Base-by-base conservation (phyloP, 1,284 basidiomycete genomes). In the Austropuccinia psidii region DNA sequence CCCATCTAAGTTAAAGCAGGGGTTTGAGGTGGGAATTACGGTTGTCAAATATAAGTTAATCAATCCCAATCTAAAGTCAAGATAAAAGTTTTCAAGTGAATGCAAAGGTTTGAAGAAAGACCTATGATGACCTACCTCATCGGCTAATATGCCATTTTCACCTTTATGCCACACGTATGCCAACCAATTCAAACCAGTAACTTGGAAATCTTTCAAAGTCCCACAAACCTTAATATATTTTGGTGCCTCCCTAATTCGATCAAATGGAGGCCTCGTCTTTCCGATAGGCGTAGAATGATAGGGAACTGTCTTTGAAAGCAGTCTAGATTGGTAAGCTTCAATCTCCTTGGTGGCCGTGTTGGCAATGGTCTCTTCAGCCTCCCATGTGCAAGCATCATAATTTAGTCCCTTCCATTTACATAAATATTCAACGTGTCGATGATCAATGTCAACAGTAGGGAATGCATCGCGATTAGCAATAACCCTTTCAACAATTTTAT, bases 351-450 rank as follows among this genome's bases (percentile, higher is more conserved):
- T 79, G 0, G 84, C 84, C 41, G 79, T 82, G 15, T 76, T 75
- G 5, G 73, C 72, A 21, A 81, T 75, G 9, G 77, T 78, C 65
- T 81, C 80, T 75, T 87, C 85, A 75, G 86, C 83, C 81, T 99
- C 96, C 96, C 96, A 99, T 1, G 96, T 98, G 80, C 91, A 91
- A 78, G 97, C 90, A 74, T 91, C 89, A 82, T 99, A 98, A 79
- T 91, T 89, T 77, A 98, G 87, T 45, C 89, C 89, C 79, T 87
- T 89, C 96, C 96, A 99, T 83, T 99, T 98, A 88, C 90, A 92
- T 81, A 96, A 91, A 82, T 97, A 99, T 79, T 95, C 89, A 49
- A 89, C 86, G 73, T 83, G 82, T 2, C 80, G 78, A 69, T 82
- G 81, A 8, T 87, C 85, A 21, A 83, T 78, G 58, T 87, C 87